A percentile compares a stretch with the other conserved stretches of the same genome.
Evolutionary conservation across 2,329 filamentous ascomycete genomes (phyloP).

Genomic region (Ophiostoma ips): DNA sequence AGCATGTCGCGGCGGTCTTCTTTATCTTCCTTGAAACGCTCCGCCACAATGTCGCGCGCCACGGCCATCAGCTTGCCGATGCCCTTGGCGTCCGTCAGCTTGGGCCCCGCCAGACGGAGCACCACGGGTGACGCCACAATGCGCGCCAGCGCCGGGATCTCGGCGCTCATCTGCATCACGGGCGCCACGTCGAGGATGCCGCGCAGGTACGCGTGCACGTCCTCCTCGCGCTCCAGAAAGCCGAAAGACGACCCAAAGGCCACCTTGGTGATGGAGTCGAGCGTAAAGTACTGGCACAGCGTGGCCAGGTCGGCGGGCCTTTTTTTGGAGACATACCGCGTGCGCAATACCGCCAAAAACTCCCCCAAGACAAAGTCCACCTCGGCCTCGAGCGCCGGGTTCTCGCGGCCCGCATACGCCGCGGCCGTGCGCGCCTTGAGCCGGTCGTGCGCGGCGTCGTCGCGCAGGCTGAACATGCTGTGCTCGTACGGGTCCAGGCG

Average conservation of each 20-base stretch:
- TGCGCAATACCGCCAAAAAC: conserved; percentile 12
- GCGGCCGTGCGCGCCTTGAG: conserved; percentile 17
- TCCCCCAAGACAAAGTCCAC: conserved; percentile 15
- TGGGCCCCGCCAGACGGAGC: conserved; percentile 23
- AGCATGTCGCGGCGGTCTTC: conserved; percentile 11
- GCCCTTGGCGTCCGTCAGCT: conserved; percentile 16
- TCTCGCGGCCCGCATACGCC: conserved; percentile 20
- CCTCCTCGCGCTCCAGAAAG: conserved; percentile 27
- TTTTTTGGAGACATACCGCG: conserved; percentile 9
- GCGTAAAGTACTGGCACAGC: conserved; percentile 32
- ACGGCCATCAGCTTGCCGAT: conserved; percentile 17
- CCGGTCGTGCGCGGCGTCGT: conserved; percentile 18
- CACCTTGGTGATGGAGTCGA: conserved; percentile 36
- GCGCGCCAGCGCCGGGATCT: conserved; percentile 23
- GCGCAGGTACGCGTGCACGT: conserved; percentile 30
- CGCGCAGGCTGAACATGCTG: conserved; percentile 31
- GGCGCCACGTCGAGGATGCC: conserved; percentile 26
- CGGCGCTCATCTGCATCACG: conserved; percentile 25
- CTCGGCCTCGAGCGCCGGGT: conserved; percentile 16
- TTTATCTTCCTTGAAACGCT: conserved; percentile 8
- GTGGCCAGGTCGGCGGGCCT: conserved; percentile 28
- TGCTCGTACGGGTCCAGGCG: conserved; percentile 33
- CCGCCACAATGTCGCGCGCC: conserved; percentile 14
- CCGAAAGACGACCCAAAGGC: conserved; percentile 33
- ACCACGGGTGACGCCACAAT: conserved; percentile 16